phyloP scores from a whole-genome alignment of 1,284 basidiomycete species.

The Naganishia sp. region DNA sequence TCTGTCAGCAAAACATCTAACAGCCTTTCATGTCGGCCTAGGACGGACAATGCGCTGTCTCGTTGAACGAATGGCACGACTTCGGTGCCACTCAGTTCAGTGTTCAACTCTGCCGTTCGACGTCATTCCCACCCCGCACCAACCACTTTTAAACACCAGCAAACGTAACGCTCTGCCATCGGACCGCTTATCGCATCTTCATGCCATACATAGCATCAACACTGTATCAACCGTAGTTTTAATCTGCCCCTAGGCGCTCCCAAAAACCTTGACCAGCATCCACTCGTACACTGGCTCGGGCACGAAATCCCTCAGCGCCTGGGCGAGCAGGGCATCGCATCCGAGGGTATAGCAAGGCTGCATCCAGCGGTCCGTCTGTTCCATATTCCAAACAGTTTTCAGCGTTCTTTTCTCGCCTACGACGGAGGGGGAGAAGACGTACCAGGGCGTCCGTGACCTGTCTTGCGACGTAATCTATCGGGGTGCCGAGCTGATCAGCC shows the following conservation, averaged over 20 bases:
- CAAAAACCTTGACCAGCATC: slow-evolving; percentile 1
- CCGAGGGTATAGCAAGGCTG: slow-evolving; percentile 21
- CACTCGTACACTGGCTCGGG: slow-evolving; percentile 22
- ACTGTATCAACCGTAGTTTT: not conserved
- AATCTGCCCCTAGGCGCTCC: not conserved
- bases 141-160: no score
- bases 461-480: not conserved
- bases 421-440: not conserved
- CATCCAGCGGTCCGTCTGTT: slow-evolving; percentile 13
- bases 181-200: no score
- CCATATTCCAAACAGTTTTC: not conserved
- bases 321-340: slow-evolving; percentile 8
- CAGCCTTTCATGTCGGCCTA: no score
- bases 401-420: not conserved
- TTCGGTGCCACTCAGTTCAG: no score
- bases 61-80: no score
- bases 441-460: slow-evolving; percentile 14
- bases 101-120: no score
- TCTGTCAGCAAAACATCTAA: no score
- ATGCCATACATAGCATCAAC: no score
- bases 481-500: not conserved
- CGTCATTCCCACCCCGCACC: no score
- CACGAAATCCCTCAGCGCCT: slow-evolving; percentile 11
- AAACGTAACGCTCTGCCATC: no score
- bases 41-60: no score